These are phyloP conservation scores for Priceomyces carsonii DNA, from an alignment of 805 yeast genomes.

Conservation along the genomic window DNA sequence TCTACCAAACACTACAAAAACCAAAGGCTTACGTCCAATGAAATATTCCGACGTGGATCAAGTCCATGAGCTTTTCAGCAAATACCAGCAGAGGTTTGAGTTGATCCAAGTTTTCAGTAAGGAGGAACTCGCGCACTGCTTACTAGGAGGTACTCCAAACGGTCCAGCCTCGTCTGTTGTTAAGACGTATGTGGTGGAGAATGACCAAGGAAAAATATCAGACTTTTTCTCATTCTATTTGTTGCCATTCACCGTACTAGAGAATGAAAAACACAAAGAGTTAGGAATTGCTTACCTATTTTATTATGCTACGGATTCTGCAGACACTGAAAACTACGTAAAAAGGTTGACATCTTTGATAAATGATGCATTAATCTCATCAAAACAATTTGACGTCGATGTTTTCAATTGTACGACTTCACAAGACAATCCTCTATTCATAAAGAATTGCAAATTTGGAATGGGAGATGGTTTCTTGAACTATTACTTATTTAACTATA, in stretches of 20 bases:
- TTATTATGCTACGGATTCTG: conserved; percentile 82
- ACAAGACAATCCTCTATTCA: conserved; percentile 84
- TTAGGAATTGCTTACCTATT: conserved; percentile 85
- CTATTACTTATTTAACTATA: conserved; percentile 90
- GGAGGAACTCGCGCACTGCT: conserved; percentile 80
- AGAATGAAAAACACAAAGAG: conserved; percentile 60
- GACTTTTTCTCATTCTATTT: conserved; percentile 91
- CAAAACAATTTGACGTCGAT: conserved; percentile 71
- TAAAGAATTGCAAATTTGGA: conserved; percentile 84
- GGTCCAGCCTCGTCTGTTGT: conserved; percentile 52
- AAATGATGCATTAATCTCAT: conserved; percentile 72
- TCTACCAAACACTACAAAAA: conserved; percentile 51
- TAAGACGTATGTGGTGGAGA: conserved; percentile 74
- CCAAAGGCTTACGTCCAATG: conserved; percentile 61
- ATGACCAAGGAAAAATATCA: conserved; percentile 64
- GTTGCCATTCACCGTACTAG: conserved; percentile 81
- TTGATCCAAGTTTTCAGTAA: conserved; percentile 67
- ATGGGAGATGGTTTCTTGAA: conserved; percentile 91
- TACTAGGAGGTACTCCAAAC: conserved; percentile 50
- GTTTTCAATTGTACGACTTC: conserved; percentile 92
- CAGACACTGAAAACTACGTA: conserved; percentile 45
- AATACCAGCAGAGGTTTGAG: conserved; percentile 71
- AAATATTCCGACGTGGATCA: conserved; percentile 60
- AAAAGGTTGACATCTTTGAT: conserved; percentile 63
- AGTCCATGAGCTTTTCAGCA: conserved; percentile 57